phyloP scores from a whole-genome alignment of 192 early-diverging fungal species.

The Spizellomyces punctatus region DNA sequence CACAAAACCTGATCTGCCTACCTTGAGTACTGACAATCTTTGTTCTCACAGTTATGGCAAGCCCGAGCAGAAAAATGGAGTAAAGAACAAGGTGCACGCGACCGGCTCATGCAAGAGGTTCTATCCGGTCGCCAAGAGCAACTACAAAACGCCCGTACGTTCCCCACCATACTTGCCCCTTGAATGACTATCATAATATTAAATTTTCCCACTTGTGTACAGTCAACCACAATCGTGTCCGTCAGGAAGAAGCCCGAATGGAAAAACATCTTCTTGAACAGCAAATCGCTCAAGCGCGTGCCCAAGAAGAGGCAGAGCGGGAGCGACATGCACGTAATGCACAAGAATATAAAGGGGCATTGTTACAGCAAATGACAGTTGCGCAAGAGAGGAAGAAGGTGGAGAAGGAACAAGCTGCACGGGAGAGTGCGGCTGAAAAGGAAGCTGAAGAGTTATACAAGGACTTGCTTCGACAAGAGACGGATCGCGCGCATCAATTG shows the following conservation, averaged over 20 bases:
- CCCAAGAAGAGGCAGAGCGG: slow-evolving; percentile 35
- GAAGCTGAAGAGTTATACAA: slow-evolving; percentile 34
- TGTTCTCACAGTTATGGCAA: slow-evolving; percentile 42
- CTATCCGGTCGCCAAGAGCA: slow-evolving; percentile 48
- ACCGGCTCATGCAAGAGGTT: slow-evolving; percentile 56
- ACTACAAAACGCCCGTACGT: slow-evolving; percentile 42
- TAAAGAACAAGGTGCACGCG: slow-evolving; percentile 50
- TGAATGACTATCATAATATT: not conserved
- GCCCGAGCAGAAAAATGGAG: slow-evolving; percentile 52
- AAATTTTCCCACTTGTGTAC: too few relatives aligned
- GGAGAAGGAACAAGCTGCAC: slow-evolving; percentile 12
- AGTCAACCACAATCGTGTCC: slow-evolving; percentile 41
- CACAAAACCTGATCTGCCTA: too few relatives aligned
- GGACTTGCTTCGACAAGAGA: slow-evolving; percentile 34
- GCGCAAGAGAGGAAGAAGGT: slow-evolving; percentile 33
- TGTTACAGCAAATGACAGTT: slow-evolving; percentile 43
- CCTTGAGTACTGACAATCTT: too few relatives aligned
- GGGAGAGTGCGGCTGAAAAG: slow-evolving; percentile 25
- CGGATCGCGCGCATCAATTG: slow-evolving; percentile 24
- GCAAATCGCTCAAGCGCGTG: slow-evolving; percentile 37
- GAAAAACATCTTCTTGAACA: slow-evolving; percentile 40
- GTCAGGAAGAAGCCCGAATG: slow-evolving; percentile 32
- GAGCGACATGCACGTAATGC: slow-evolving; percentile 16
- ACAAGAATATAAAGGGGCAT: slow-evolving; percentile 30
- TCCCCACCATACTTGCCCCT: not conserved